phyloP scores from a whole-genome alignment of 2,329 filamentous ascomycete species.

The Claviceps sp. region DNA sequence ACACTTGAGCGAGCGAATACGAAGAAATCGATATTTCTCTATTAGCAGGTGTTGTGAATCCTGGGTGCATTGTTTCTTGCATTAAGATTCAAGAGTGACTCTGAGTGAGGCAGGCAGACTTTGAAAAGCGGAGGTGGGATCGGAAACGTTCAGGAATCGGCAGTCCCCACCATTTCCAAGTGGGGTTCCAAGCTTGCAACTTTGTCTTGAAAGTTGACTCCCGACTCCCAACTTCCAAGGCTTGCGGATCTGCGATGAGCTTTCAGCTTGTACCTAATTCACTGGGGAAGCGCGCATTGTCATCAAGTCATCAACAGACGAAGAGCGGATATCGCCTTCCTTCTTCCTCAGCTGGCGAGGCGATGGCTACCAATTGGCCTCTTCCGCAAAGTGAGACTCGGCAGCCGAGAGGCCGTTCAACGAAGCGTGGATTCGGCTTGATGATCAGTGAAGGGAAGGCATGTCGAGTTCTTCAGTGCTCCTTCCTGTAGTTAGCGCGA shows the following conservation, averaged over 20 bases:
- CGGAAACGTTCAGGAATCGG: too few relatives aligned
- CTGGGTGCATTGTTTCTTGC: too few relatives aligned
- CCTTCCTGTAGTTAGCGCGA: neutral
- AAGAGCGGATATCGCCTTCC: neutral
- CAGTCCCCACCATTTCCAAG: too few relatives aligned
- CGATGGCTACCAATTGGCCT: neutral
- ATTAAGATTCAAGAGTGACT: too few relatives aligned
- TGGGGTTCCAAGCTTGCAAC: too few relatives aligned
- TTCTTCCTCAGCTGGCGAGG: neutral
- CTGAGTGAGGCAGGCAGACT: too few relatives aligned
- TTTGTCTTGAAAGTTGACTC: too few relatives aligned
- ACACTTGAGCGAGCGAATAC: neutral
- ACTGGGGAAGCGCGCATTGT: neutral
- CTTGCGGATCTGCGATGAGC: too few relatives aligned
- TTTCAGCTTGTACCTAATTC: too few relatives aligned
- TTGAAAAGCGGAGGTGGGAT: too few relatives aligned
- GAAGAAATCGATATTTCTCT: neutral
- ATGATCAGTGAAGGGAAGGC: neutral
- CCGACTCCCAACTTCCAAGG: too few relatives aligned
- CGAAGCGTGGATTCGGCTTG: neutral
- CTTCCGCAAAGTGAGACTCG: neutral
- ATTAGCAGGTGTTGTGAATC: neutral
- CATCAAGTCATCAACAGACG: too few relatives aligned
- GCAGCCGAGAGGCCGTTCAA: neutral
- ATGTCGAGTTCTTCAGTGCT: neutral